Evolutionary conservation across 768 basidiomycete genomes (phyloP).

Genomic region (Omphalotus guepiniiformis): DNA sequence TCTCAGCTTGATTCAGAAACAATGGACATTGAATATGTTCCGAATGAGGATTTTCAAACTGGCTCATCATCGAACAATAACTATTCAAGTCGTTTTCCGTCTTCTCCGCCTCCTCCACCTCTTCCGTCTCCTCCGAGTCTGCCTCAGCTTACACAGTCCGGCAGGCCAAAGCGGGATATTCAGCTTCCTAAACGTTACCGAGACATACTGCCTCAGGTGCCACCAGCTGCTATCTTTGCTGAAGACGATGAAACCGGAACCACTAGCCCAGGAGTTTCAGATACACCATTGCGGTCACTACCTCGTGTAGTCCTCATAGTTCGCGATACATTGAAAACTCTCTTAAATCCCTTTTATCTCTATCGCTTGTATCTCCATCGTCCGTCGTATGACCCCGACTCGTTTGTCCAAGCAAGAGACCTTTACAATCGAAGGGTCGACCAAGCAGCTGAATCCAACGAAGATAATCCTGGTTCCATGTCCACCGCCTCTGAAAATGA

Average conservation of each 20-base stretch:
- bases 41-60: not conserved
- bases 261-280: not conserved
- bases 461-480: not conserved
- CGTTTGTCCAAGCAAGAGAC: conserved; percentile 5
- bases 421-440: conserved; percentile 13
- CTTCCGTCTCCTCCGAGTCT: conserved; percentile 9
- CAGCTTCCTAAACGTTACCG: conserved; percentile 10
- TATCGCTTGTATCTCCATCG: conserved; percentile 18
- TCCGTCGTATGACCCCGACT: conserved; percentile 24
- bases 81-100: not conserved
- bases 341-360: conserved; percentile 17
- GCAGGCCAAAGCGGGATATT: conserved; percentile 13
- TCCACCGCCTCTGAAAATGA: conserved; percentile 3
- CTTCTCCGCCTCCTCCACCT: conserved; percentile 5
- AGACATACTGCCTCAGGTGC: conserved; percentile 13
- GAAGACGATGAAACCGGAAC: not conserved
- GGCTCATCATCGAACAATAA: not conserved
- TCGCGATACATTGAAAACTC: conserved; percentile 16
- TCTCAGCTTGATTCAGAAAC: not conserved
- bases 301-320: conserved; percentile 15
- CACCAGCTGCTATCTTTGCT: not conserved
- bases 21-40: not conserved
- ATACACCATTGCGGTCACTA: not conserved
- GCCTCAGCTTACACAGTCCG: conserved; percentile 11
- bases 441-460: not conserved